These are phyloP conservation scores for Rhodamnia rubescens DNA, from an alignment of 345 rosid genomes.

Conservation along the genomic window DNA sequence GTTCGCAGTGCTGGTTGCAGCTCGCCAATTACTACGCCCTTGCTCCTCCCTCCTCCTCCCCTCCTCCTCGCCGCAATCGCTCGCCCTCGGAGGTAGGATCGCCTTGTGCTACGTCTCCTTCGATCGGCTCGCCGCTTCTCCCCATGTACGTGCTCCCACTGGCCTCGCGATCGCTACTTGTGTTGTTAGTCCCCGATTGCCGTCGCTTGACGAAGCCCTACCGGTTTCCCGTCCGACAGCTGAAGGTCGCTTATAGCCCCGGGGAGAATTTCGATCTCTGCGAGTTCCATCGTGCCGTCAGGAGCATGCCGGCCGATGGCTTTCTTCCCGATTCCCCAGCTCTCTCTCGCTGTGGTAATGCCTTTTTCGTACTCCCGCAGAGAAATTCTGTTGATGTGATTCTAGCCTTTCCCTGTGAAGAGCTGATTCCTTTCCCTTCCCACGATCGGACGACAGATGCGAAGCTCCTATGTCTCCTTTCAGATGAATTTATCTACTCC, in stretches of 20 bases:
- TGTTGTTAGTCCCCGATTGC: neutral
- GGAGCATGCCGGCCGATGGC: conserved; percentile 47
- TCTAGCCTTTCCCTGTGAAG: neutral
- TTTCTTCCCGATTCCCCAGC: conserved; percentile 39
- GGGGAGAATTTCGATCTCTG: conserved; percentile 50
- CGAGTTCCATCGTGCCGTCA: conserved; percentile 77
- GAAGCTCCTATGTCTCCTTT: conserved; percentile 49
- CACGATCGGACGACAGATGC: conserved; percentile 23
- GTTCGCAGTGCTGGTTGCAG: conserved; percentile 47
- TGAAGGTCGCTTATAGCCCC: conserved; percentile 56
- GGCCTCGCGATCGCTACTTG: neutral
- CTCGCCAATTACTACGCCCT: conserved; percentile 61
- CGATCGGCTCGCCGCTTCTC: conserved; percentile 35
- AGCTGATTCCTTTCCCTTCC: neutral
- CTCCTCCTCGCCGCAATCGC: conserved; percentile 18
- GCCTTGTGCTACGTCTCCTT: conserved; percentile 52
- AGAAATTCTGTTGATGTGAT: conserved; percentile 8
- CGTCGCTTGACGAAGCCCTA: neutral
- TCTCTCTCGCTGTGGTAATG: conserved; percentile 17
- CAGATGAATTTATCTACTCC: conserved; percentile 51
- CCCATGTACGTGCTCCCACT: conserved; percentile 29
- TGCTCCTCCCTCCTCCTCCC: conserved; percentile 19
- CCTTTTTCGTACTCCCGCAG: conserved; percentile 19
- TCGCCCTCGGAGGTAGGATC: conserved; percentile 41
- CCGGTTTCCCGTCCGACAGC: conserved; percentile 18